A percentile compares a stretch with the other conserved stretches of the same genome.
Evolutionary conservation across 2,329 filamentous ascomycete species (phyloP).

Genomic region (Monosporascus sp.): DNA sequence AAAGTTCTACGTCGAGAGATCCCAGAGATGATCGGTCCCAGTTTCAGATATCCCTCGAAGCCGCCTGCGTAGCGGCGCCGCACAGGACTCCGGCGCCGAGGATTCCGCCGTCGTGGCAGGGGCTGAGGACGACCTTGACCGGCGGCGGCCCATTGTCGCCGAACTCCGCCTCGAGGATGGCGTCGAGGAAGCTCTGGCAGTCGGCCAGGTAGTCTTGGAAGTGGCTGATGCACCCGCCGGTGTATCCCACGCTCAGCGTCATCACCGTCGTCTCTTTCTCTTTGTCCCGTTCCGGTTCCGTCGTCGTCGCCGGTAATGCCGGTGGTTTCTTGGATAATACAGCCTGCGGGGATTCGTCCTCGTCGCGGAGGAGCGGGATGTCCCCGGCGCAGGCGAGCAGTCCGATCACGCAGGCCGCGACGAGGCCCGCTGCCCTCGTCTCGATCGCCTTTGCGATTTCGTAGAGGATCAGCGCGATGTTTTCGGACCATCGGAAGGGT

Average conservation of each 20-base stretch:
- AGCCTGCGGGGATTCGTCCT: no score
- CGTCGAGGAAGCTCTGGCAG: constrained; percentile 64
- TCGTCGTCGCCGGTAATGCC: not conserved
- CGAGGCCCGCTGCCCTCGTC: constrained; percentile 64
- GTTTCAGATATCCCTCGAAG: constrained; percentile 17
- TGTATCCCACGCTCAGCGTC: constrained; percentile 72
- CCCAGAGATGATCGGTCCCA: not conserved
- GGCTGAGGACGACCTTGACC: constrained; percentile 42
- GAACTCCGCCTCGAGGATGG: constrained; percentile 38
- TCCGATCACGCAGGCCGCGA: constrained; percentile 67
- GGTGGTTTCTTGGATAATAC: no score
- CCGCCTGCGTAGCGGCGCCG: constrained; percentile 37
- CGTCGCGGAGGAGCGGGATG: constrained; percentile 35
- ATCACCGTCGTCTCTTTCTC: constrained; percentile 16
- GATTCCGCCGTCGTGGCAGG: constrained; percentile 58
- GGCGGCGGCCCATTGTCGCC: constrained; percentile 20
- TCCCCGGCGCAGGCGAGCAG: constrained; percentile 65
- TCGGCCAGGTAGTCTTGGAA: constrained; percentile 69
- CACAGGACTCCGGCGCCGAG: constrained; percentile 57
- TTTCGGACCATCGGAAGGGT: constrained; percentile 57
- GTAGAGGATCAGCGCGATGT: constrained; percentile 54
- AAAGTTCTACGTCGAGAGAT: no score
- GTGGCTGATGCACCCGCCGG: constrained; percentile 73
- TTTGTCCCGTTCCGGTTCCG: not conserved
- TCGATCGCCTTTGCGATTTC: constrained; percentile 66